Evolutionary conservation across 768 basidiomycete species (phyloP), one percentile per base, ranked within the genome.

Genomic region (Sporobolomyces pararoseus): DNA sequence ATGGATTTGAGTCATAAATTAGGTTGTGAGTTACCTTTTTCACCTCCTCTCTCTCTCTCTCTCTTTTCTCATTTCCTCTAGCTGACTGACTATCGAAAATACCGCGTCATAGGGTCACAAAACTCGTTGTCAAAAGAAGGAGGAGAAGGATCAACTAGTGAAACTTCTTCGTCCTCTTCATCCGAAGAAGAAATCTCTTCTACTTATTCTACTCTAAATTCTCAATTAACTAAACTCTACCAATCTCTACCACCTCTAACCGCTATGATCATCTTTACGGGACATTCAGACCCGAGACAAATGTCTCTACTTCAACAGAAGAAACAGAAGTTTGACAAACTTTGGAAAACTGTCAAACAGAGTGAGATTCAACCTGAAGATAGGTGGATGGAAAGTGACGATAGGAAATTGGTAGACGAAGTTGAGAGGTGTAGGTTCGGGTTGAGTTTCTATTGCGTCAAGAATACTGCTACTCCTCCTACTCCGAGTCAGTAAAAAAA

Each of bases 201-300:
- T 79, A 21, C 82, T 89, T 29, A 53, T 32, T 66, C 79, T 0
- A 75, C 81, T 1, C 83, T 96, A 44, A 84, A 94, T 79, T 76
- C 76, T 0, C 87, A 86, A 10, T 83, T 97, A 6, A 78, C 80
- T 44, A 76, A 80, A 2, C 80, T 97, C 0, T 86, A 94, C 76
- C 81, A 83, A 0, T 78, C 86, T 0, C 84, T 98, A 0, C 92
- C 93, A 0, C 78, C 87, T 3, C 85, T 87, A 27, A 91, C 93
- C 0, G 92, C 91, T 0, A 78, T 97, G 27, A 80, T 97, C 62
- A 82, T 98, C 46, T 87, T 96, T 77, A 90, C 89, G 0, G 93
- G 94, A 1, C 91, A 97, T 76, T 86, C 87, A 0, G 90, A 96
- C 78, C 93, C 94, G 0, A 85, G 90, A 0, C 81, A 79, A 10